Percentiles rank a stretch among this genome's conserved stretches.
Conservation (phyloP, 1,139 yeast genomes). For the Barnettozyma hawaiiensis region DNA sequence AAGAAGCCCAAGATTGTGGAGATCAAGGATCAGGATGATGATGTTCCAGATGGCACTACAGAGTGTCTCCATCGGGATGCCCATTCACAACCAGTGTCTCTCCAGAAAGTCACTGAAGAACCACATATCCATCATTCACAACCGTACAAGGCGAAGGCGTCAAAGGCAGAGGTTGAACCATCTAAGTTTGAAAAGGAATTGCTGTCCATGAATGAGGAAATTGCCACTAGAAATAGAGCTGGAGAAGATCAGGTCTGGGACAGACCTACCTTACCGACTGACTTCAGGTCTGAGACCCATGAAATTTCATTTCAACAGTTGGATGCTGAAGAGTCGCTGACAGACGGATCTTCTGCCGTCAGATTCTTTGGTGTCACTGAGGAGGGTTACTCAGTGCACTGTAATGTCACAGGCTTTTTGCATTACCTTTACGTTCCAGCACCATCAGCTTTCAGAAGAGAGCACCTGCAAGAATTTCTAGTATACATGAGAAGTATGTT, state of each 20-base stretch:
- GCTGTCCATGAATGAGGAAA: conserved; percentile 46
- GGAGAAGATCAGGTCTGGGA: conserved; percentile 31
- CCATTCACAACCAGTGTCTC: conserved; percentile 24
- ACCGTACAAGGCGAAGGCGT: conserved; percentile 26
- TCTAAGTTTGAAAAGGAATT: conserved; percentile 65
- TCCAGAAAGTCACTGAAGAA: conserved; percentile 12
- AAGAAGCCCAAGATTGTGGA: neutral
- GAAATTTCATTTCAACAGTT: conserved; percentile 84
- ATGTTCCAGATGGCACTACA: neutral
- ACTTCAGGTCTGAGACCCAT: conserved; percentile 40
- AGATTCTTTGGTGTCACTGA: conserved; percentile 90
- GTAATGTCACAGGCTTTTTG: conserved; percentile 82
- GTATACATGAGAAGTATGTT: conserved; percentile 45
- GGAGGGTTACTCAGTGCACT: conserved; percentile 81
- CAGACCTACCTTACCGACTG: conserved; percentile 48
- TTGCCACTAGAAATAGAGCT: conserved; percentile 21
- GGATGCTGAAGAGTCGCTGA: conserved; percentile 81
- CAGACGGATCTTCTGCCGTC: conserved; percentile 56
- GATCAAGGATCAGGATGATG: neutral
- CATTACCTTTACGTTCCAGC: conserved; percentile 93
- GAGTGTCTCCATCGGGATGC: conserved; percentile 23
- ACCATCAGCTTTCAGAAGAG: conserved; percentile 66
- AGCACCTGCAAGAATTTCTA: conserved; percentile 45
- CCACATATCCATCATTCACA: conserved; percentile 22
- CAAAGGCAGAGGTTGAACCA: conserved; percentile 36